Evolutionary conservation across 129 eudicot genomes (phyloP).

Genomic region (Centella asiatica): DNA sequence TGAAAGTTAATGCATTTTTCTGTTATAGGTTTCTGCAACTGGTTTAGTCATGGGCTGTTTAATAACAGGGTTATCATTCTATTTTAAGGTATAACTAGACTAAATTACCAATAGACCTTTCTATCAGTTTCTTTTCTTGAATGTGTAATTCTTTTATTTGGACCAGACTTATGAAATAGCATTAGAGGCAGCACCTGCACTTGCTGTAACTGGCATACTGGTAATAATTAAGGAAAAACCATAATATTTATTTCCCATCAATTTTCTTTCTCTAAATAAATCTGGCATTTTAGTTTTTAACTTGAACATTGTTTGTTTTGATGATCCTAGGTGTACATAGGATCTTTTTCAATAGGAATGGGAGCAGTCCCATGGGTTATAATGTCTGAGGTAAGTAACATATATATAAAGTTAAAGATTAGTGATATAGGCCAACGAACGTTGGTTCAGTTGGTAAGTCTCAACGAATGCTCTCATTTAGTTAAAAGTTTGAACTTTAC

Average conservation of each 20-base stretch:
- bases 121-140: not conserved
- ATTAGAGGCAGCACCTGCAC: constrained; percentile 57
- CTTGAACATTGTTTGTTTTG: not conserved
- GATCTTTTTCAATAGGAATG: constrained; percentile 80
- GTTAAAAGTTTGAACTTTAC: too few relatives aligned
- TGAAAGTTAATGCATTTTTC: not conserved
- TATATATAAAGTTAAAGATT: too few relatives aligned
- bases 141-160: constrained; percentile 11
- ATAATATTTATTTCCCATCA: too few relatives aligned
- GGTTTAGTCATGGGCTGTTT: constrained; percentile 77
- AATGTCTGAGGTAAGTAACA: constrained; percentile 81
- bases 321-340: constrained; percentile 55
- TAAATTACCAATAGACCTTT: not conserved
- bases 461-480: too few relatives aligned
- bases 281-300: not conserved
- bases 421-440: too few relatives aligned
- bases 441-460: too few relatives aligned
- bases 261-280: not conserved
- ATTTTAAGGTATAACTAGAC: constrained; percentile 49
- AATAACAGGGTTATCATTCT: constrained; percentile 53
- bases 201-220: constrained; percentile 84
- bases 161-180: constrained; percentile 57
- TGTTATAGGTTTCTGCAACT: constrained; percentile 56
- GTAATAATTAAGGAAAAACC: constrained; percentile 29
- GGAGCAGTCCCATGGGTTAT: constrained; percentile 99